A percentile compares a stretch with the other conserved stretches of the same genome.
Conservation (phyloP, 2,329 filamentous ascomycete species). For the Fusarium sp. region DNA sequence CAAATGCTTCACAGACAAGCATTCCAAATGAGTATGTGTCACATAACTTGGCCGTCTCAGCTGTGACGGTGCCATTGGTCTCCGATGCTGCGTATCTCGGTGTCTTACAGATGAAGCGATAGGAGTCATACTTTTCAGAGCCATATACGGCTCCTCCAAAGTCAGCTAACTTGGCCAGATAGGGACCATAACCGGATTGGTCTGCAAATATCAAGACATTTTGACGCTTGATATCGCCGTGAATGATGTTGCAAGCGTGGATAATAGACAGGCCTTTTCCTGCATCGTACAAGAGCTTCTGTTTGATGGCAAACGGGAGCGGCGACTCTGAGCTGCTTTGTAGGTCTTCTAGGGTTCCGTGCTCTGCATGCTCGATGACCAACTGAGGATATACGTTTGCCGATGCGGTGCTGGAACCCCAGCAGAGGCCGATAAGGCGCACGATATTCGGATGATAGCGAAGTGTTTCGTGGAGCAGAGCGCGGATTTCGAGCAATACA, state of each 20-base stretch:
- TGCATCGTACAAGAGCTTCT: constrained; percentile 6
- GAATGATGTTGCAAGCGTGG: constrained; percentile 5
- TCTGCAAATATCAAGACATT: constrained; percentile 4
- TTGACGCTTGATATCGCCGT: constrained; percentile 2
- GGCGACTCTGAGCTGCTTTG: not conserved
- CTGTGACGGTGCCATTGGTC: not conserved
- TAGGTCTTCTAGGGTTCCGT: constrained; percentile 1
- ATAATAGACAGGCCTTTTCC: constrained; percentile 3
- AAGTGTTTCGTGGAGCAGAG: not conserved
- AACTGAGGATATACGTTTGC: constrained; percentile 1
- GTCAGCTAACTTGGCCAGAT: constrained; percentile 2
- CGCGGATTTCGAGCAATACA: constrained; percentile 5
- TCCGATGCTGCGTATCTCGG: not conserved
- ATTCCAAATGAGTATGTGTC: constrained; percentile 5
- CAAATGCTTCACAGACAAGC: not conserved
- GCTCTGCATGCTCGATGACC: constrained; percentile 2
- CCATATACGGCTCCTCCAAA: constrained; percentile 5
- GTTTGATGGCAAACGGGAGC: not conserved
- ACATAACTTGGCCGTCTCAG: not conserved
- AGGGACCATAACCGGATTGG: not conserved
- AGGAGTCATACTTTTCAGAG: not conserved
- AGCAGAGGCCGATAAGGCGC: constrained; percentile 1
- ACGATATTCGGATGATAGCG: constrained; percentile 9
- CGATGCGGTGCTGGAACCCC: constrained; percentile 2
- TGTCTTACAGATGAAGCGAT: not conserved